phyloP scores from a whole-genome alignment of 495 filamentous ascomycete genomes.

The Eremomyces bilateralis region DNA sequence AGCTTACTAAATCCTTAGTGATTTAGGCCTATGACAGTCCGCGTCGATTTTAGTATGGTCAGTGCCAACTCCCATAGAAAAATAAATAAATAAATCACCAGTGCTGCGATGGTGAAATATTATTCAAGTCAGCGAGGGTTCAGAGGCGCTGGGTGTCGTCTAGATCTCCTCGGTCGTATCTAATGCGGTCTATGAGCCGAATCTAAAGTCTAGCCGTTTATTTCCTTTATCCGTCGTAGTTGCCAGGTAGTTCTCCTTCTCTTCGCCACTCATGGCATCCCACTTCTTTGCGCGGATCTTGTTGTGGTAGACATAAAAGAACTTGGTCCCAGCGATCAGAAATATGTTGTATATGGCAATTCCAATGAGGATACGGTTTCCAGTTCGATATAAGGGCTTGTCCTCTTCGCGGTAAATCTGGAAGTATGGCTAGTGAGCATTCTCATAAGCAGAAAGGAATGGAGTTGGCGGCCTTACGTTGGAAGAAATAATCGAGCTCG shows the following conservation, averaged over 20 bases:
- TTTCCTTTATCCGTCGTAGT: constrained; percentile 47
- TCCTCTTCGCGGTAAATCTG: constrained; percentile 44
- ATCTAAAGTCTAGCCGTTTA: constrained; percentile 40
- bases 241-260: constrained; percentile 38
- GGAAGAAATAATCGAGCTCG: constrained; percentile 7
- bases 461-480: constrained; percentile 10
- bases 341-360: constrained; percentile 10
- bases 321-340: constrained; percentile 11
- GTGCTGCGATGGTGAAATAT: no score
- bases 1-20: no score
- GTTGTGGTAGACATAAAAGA: constrained; percentile 11
- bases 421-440: constrained; percentile 13
- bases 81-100: no score
- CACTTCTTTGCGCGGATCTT: constrained; percentile 24
- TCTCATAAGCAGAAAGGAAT: constrained; percentile 5
- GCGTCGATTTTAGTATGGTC: no score
- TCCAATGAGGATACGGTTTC: constrained; percentile 11
- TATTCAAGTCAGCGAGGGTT: no score
- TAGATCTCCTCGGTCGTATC: no score
- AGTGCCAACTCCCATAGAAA: no score
- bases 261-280: constrained; percentile 37
- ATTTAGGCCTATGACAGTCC: no score
- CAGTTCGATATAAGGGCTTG: constrained; percentile 25
- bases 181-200: no score
- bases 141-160: no score